Evolutionary conservation across 331 rosid genomes (phyloP).

Genomic region (Acacia pycnantha): DNA sequence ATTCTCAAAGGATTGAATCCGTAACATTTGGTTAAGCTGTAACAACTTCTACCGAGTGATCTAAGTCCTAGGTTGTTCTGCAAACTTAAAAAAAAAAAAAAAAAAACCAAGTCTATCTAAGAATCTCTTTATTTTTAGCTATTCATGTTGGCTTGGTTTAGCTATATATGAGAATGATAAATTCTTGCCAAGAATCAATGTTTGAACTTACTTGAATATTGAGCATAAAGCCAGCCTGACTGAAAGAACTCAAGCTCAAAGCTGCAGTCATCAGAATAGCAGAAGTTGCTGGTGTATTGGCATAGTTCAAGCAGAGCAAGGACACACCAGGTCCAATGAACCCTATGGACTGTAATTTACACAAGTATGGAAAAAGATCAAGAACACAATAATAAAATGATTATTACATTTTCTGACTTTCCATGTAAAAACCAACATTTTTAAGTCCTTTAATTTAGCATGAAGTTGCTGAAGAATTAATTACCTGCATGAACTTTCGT

Average conservation of each 20-base stretch:
- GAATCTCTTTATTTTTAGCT: not conserved
- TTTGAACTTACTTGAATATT: conserved; percentile 76
- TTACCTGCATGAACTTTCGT: conserved; percentile 91
- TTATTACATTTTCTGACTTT: not conserved
- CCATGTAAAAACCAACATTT: not conserved
- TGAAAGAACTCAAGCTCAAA: conserved; percentile 90
- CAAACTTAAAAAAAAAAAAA: not conserved
- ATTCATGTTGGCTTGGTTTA: not conserved
- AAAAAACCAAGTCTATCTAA: not conserved
- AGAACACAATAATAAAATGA: not conserved
- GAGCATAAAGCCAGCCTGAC: conserved; percentile 93
- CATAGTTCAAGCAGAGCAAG: conserved; percentile 76
- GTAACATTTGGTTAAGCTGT: too few species aligned
- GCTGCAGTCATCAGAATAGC: conserved; percentile 66
- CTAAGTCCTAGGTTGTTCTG: too few species aligned
- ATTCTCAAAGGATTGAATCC: too few species aligned
- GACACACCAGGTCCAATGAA: conserved; percentile 84
- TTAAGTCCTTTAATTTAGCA: not conserved
- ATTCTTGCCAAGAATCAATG: not conserved
- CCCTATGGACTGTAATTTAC: conserved; percentile 68
- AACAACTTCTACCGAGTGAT: too few species aligned
- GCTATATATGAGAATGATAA: not conserved
- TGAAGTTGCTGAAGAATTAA: conserved; percentile 24
- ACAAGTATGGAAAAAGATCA: conserved; percentile 5
- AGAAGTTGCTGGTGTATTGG: conserved; percentile 66